Evolutionary conservation across 345 rosid species (phyloP), one percentile per base, ranked within the genome.

Genomic region (Bruguiera gymnorhiza): DNA sequence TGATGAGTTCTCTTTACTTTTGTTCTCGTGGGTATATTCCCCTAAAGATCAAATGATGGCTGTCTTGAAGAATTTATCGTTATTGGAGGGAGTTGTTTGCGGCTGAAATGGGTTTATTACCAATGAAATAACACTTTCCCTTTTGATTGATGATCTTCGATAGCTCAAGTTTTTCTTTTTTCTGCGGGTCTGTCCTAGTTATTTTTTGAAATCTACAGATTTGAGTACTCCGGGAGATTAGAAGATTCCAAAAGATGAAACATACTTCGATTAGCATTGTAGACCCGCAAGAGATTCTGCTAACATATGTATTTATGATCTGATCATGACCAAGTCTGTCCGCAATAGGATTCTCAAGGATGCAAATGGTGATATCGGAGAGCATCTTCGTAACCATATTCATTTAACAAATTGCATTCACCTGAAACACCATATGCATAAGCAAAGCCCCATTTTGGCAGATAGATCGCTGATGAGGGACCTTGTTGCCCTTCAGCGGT

Each of bases 371-470:
- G 95, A 90, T 70, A 83, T 96, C 48, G 74, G 90, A 68, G 97
- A 96, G 74, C 98, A 96, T 87, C 97, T 90, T 36, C 94, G 96
- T 68, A 90, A 90, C 78, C 98, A 96, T 79, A 83, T 96, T 70
- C 99, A 96, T 71, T 85, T 96, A 71, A 90, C 97, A 48, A 96
- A 96, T 65, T 96, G 98, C 76, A 96, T 96, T 73, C 98, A 96
- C 82, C 84, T 96, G 84, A 96, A 96, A 84, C 89, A 96, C 75
- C 99, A 92, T 77, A 92, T 92, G 98, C 99, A 92, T 75, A 95
- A 92, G 80, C 99, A 92, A 63, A 92, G 93, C 74, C 97, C 98
- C 24, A 83, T 87, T 57, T 79, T 86, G 65, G 79, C 81, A 0
- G 93, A 92, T 80, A 84, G 93, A 75, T 86, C 90, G 1, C 85